Conservation (phyloP, 345 rosid species). For the Firmiana major region DNA sequence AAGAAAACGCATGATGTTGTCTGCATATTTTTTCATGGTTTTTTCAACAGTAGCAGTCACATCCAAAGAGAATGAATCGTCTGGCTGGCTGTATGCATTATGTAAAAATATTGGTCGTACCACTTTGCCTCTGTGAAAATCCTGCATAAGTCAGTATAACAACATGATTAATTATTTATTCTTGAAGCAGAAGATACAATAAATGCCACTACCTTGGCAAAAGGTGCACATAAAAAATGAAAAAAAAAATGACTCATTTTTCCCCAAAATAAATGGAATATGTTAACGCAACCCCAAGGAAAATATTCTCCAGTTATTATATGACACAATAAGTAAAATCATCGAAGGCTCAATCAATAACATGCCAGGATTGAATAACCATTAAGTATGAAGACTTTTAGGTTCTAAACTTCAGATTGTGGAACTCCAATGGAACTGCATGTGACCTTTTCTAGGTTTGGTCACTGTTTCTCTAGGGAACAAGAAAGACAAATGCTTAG, state of each 20-base stretch:
- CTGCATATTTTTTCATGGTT: conserved; percentile 76
- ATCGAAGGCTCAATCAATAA: neutral
- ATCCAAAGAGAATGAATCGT: conserved; percentile 71
- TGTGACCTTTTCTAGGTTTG: neutral
- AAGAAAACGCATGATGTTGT: conserved; percentile 82
- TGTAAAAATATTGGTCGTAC: conserved; percentile 54
- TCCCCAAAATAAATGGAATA: neutral
- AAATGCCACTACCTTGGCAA: neutral
- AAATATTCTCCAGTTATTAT: neutral
- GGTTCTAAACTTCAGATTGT: neutral
- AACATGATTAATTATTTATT: neutral
- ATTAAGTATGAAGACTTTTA: neutral
- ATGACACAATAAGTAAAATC: neutral
- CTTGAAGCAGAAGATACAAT: conserved; percentile 3
- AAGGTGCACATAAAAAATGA: neutral
- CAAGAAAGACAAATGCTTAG: neutral
- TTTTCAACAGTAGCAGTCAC: conserved; percentile 57
- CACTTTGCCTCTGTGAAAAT: conserved; percentile 77
- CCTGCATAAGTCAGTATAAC: conserved; percentile 35
- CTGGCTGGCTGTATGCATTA: conserved; percentile 72
- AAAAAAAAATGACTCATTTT: neutral
- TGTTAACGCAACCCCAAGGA: neutral
- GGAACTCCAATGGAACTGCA: neutral
- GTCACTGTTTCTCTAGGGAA: neutral
- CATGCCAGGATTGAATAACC: neutral